Conservation (phyloP, 2,329 filamentous ascomycete genomes). For the Helicocarpus griseus region DNA sequence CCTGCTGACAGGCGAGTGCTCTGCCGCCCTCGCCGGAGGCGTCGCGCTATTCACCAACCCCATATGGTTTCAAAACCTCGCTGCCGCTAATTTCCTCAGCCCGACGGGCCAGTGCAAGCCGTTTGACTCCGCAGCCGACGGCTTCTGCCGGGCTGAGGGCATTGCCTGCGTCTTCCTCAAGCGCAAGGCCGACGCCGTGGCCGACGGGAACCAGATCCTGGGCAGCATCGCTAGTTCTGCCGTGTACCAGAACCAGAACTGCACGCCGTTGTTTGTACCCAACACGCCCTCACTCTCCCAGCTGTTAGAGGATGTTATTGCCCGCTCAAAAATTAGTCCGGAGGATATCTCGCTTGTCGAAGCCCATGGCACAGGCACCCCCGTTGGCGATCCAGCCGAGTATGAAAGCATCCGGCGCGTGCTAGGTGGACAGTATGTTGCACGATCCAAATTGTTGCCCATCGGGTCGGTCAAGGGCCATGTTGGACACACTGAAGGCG, state of each 20-base stretch:
- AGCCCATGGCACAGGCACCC: too few relatives aligned
- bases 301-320: too few relatives aligned
- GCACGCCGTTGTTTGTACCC: too few relatives aligned
- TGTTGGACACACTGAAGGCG: slow-evolving; percentile 53
- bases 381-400: too few relatives aligned
- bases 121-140: slow-evolving; percentile 70
- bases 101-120: slow-evolving; percentile 64
- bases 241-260: too few relatives aligned
- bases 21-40: slow-evolving; percentile 71
- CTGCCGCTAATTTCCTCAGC: slow-evolving; percentile 67
- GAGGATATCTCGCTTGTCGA: too few relatives aligned
- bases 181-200: slow-evolving; percentile 65
- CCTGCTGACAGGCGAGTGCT: slow-evolving; percentile 64
- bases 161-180: slow-evolving; percentile 68
- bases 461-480: slow-evolving; percentile 56
- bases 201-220: slow-evolving; percentile 60
- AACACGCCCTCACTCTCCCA: too few relatives aligned
- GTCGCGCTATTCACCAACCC: slow-evolving; percentile 71
- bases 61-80: slow-evolving; percentile 66
- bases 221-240: slow-evolving; percentile 64
- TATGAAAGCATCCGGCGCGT: too few relatives aligned
- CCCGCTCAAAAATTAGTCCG: too few relatives aligned
- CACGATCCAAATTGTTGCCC: too few relatives aligned
- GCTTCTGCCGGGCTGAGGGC: slow-evolving; percentile 73
- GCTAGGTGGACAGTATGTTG: too few relatives aligned